Evolutionary conservation across 306 rosid species (phyloP).

Genomic region (Potentilla sterilis): DNA sequence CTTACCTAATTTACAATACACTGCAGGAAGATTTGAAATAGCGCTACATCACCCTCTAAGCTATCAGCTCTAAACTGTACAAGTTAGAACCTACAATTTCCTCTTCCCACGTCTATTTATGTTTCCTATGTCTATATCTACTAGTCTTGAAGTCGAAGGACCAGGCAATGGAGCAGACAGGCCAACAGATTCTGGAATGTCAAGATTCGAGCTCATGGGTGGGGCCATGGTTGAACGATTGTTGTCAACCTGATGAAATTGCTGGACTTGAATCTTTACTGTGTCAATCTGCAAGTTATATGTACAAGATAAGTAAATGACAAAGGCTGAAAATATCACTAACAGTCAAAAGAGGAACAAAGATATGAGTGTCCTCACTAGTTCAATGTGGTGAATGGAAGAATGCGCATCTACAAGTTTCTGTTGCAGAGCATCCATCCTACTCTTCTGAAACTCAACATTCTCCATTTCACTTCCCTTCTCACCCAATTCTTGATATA

Average conservation of each 20-base stretch:
- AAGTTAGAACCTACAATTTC: conserved; percentile 51
- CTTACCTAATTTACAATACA: conserved; percentile 22
- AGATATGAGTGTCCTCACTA: conserved; percentile 48
- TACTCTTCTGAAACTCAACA: conserved; percentile 65
- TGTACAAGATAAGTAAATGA: conserved; percentile 22
- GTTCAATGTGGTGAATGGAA: conserved; percentile 80
- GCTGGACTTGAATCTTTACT: conserved; percentile 51
- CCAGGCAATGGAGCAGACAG: conserved; percentile 51
- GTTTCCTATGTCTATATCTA: conserved; percentile 66
- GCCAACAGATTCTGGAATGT: conserved; percentile 94
- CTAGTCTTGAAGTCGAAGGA: conserved; percentile 58
- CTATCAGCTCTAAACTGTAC: conserved; percentile 20
- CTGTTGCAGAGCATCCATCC: conserved; percentile 62
- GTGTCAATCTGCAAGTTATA: conserved; percentile 57
- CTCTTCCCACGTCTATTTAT: conserved; percentile 64
- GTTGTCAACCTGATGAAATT: conserved; percentile 46
- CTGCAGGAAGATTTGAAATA: not conserved
- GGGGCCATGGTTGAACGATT: conserved; percentile 58
- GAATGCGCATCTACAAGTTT: conserved; percentile 77
- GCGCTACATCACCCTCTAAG: conserved; percentile 9
- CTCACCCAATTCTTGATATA: conserved; percentile 86
- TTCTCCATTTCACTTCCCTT: conserved; percentile 93
- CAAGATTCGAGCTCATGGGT: conserved; percentile 58
- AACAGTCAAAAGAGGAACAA: not conserved
- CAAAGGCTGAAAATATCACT: conserved; percentile 3